phyloP scores from a whole-genome alignment of 495 filamentous ascomycete species.

The Penicillium bialowiezense region DNA sequence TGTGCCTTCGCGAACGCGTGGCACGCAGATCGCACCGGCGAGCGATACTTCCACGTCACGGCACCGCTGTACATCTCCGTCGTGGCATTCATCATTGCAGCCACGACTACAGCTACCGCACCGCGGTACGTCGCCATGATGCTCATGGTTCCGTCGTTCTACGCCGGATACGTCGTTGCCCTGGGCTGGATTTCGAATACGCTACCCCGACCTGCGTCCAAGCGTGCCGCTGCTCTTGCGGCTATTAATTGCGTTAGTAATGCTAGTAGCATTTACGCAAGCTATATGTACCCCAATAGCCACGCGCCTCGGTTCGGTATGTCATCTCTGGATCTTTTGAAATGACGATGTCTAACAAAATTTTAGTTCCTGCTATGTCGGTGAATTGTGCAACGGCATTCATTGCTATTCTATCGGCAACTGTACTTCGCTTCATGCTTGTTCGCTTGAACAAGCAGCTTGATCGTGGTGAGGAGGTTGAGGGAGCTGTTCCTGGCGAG shows the following conservation, averaged over 20 bases:
- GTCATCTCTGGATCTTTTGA: constrained; percentile 14
- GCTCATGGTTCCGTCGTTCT: constrained; percentile 63
- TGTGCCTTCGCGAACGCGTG: constrained; percentile 69
- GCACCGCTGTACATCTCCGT: constrained; percentile 67
- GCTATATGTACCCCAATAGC: constrained; percentile 64
- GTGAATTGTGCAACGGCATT: constrained; percentile 70
- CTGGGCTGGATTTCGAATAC: constrained; percentile 79
- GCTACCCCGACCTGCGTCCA: constrained; percentile 78
- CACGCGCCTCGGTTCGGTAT: constrained; percentile 39
- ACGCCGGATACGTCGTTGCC: constrained; percentile 65
- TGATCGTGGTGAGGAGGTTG: constrained; percentile 50
- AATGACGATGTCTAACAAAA: neutral
- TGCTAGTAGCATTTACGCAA: constrained; percentile 65
- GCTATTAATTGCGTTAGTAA: constrained; percentile 82
- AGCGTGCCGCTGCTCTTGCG: constrained; percentile 78
- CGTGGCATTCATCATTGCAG: constrained; percentile 72
- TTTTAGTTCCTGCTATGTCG: constrained; percentile 61
- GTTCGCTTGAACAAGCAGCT: constrained; percentile 70
- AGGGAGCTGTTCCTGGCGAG: constrained; percentile 45
- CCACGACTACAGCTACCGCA: constrained; percentile 58
- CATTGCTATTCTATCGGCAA: constrained; percentile 64
- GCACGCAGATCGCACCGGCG: constrained; percentile 75
- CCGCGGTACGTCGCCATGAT: constrained; percentile 81
- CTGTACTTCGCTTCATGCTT: constrained; percentile 61
- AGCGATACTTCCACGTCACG: constrained; percentile 75